Evolutionary conservation across 116 monocot genomes (phyloP).

Genomic region (Cymodocea nodosa): DNA sequence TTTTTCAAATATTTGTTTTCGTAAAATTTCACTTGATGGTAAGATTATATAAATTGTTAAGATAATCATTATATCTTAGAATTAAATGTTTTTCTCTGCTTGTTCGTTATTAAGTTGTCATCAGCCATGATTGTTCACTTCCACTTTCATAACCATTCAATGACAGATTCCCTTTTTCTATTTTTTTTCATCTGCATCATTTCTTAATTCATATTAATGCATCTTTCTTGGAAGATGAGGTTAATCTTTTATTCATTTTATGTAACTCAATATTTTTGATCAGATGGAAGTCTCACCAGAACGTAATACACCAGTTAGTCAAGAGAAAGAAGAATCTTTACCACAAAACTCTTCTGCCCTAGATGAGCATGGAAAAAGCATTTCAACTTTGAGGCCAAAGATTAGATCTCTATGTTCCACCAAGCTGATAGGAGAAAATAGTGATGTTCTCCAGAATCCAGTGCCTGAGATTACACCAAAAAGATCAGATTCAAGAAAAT

Average conservation of each 20-base stretch:
- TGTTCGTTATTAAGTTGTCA: no score
- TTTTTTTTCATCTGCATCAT: no score
- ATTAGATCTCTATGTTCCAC: slow-evolving; percentile 30
- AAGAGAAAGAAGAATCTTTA: slow-evolving; percentile 10
- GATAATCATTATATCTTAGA: no score
- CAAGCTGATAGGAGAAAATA: slow-evolving; percentile 15
- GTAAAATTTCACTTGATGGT: no score
- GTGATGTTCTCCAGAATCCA: not conserved
- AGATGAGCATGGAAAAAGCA: slow-evolving; percentile 5
- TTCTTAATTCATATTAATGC: no score
- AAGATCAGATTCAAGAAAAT: not conserved
- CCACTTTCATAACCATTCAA: no score
- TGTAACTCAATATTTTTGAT: not conserved
- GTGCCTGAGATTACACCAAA: not conserved
- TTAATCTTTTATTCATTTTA: not conserved
- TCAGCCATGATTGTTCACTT: no score
- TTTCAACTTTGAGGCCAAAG: slow-evolving; percentile 21
- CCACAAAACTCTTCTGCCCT: not conserved
- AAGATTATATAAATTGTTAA: no score
- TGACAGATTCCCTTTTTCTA: no score
- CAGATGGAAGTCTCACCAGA: slow-evolving; percentile 12
- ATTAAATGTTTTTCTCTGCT: no score
- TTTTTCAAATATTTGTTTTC: no score
- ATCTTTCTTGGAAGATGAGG: no score
- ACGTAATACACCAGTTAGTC: slow-evolving; percentile 5